Evolutionary conservation across 257 asterid genomes (phyloP), one percentile per base, ranked within the genome.

Genomic region (Paraleonurus japonicus): DNA sequence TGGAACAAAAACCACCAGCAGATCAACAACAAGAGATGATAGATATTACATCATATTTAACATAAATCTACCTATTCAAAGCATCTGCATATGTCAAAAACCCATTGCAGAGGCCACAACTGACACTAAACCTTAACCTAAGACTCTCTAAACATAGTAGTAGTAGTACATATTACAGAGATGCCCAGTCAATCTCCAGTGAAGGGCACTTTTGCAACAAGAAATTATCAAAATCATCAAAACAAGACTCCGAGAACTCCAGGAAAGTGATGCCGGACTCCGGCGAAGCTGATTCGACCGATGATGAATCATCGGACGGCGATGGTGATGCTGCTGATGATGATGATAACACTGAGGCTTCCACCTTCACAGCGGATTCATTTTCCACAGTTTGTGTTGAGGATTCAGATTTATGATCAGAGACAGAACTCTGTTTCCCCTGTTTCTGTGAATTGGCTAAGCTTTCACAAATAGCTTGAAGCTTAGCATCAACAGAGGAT

Each of bases 101-200:
- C 22, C 92, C 97, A 88, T 81, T 58, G 92, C 97, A 88, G 87
- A 84, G 20, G 79, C 84, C 84, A 74, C 17, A 54, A 28, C 61
- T 39, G 65, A 76, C 74, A 70, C 63, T 68, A 71, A 32, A 19
- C 55, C 61, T 64, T 9, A 43, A 47, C 47, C 61, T 41, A 57
- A 62, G 24, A 68, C 59, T 23, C 66, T 1, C 37, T 54, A 17
- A 54, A 35, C 79, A 33, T 39, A 16, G 13, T 5, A 16, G 15
- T 53, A 67, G 39, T 6, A 53, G 71, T 43, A 3, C 67, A 6
- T 3, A 41, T 69, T 39, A 82, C 65, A 91, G 70, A 74, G 98
- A 71, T 23, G 86, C 95, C 98, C 98, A 92, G 83, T 92, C 97
- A 66, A 92, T 92, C 93, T 92, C 98, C 79, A 90, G 88, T 0